These are phyloP conservation scores for Mariannaea sp. DNA, from an alignment of 2,329 filamentous ascomycete genomes.

Conservation along the genomic window DNA sequence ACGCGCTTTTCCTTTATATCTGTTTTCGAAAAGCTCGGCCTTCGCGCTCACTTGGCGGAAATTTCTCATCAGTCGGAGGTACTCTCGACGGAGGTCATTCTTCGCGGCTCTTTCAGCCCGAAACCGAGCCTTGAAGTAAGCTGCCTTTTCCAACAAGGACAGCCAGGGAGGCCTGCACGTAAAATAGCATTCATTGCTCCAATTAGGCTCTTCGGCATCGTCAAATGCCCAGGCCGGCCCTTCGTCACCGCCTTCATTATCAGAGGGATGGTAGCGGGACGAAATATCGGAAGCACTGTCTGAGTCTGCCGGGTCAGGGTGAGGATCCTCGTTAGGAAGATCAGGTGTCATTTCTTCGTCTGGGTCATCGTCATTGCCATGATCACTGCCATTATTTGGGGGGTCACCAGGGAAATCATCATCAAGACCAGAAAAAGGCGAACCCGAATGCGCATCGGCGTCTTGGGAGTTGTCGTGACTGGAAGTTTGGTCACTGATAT, in stretches of 20 bases:
- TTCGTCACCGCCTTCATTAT: background rate
- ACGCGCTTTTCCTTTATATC: background rate
- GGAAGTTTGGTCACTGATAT: background rate
- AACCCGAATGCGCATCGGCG: no score
- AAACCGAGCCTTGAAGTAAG: background rate
- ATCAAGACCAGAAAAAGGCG: no score
- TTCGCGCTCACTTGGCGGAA: background rate
- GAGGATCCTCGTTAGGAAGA: background rate
- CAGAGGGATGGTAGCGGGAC: background rate
- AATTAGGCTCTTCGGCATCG: background rate
- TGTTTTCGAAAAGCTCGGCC: background rate
- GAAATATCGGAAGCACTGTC: no score
- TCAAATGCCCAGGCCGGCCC: background rate
- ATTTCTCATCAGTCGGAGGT: no score
- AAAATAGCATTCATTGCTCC: background rate
- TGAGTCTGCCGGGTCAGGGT: background rate
- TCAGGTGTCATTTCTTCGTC: background rate
- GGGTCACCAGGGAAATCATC: no score
- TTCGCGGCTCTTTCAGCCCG: background rate
- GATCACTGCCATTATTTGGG: background rate
- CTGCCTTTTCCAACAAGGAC: background rate
- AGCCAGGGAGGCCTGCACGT: slow-evolving; percentile 2
- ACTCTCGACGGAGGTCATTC: no score
- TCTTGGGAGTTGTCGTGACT: no score
- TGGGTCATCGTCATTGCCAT: background rate